Conservation (phyloP, 768 basidiomycete genomes). For the Mycena alexandri region DNA sequence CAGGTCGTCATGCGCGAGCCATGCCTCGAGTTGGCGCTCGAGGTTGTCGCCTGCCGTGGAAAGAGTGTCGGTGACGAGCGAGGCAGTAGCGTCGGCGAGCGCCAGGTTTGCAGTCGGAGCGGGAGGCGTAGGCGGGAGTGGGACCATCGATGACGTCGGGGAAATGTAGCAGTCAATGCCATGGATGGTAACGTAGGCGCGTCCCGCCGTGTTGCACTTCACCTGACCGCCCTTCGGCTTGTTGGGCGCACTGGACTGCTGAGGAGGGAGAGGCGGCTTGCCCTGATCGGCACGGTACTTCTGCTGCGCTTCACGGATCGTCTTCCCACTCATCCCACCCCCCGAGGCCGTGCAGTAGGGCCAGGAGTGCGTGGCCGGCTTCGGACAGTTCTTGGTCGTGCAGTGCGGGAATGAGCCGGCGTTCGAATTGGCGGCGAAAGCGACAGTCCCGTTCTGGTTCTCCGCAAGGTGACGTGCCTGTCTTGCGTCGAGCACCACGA, state of each 20-base stretch:
- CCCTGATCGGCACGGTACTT: not conserved
- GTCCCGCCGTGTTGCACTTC: not conserved
- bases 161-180: not conserved
- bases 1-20: not conserved
- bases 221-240: not conserved
- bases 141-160: not conserved
- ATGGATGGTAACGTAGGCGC: not conserved
- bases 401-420: too few relatives aligned
- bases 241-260: not conserved
- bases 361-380: not conserved
- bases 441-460: too few relatives aligned
- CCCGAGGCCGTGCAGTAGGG: conserved; percentile 8
- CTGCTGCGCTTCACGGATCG: not conserved
- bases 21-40: not conserved
- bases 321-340: conserved; percentile 12
- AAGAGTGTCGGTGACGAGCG: not conserved
- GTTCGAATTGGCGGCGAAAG: too few relatives aligned
- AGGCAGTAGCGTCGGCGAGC: not conserved
- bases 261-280: too few relatives aligned
- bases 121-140: not conserved
- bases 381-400: too few relatives aligned
- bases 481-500: not conserved
- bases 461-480: not conserved
- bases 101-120: not conserved
- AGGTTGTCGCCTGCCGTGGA: not conserved